Evolutionary conservation across 2,329 filamentous ascomycete genomes (phyloP).

Genomic region (Clonostachys chloroleuca): DNA sequence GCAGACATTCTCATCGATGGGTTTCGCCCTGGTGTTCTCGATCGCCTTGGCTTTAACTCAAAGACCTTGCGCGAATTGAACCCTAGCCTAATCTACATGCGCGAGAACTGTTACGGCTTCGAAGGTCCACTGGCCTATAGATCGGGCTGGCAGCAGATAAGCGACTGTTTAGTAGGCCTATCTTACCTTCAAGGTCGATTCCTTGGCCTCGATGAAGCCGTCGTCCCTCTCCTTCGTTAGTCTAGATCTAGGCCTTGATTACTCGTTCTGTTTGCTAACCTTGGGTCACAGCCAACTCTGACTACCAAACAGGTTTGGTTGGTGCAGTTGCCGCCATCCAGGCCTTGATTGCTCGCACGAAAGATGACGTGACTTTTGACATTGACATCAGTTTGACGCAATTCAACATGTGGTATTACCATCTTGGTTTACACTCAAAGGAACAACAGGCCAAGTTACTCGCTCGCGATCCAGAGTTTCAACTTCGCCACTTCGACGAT

Average conservation of each 20-base stretch:
- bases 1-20: slow-evolving; percentile 46
- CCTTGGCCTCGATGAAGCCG: too few species aligned
- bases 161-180: slow-evolving; percentile 18
- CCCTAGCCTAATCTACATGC: slow-evolving; percentile 31
- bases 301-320: too few species aligned
- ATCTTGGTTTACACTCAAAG: slow-evolving; percentile 9
- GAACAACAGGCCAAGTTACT: too few species aligned
- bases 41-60: slow-evolving; percentile 37
- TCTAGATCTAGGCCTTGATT: too few species aligned
- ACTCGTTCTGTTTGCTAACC: too few species aligned
- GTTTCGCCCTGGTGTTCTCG: slow-evolving; percentile 40
- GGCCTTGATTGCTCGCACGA: slow-evolving; percentile 4
- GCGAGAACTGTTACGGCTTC: slow-evolving; percentile 51
- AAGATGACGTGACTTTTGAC: slow-evolving; percentile 10
- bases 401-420: slow-evolving; percentile 17
- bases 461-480: too few species aligned
- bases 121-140: slow-evolving; percentile 38
- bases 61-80: slow-evolving; percentile 14
- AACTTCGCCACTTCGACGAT: too few species aligned
- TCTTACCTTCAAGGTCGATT: too few species aligned
- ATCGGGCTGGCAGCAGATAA: slow-evolving; percentile 49
- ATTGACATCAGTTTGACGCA: slow-evolving; percentile 15
- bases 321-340: too few species aligned
- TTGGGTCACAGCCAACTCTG: too few species aligned
- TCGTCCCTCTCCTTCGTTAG: too few species aligned